Evolutionary conservation across 495 filamentous ascomycete genomes (phyloP), one percentile per base, ranked within the genome.

Genomic region (Acidiella bohemica): DNA sequence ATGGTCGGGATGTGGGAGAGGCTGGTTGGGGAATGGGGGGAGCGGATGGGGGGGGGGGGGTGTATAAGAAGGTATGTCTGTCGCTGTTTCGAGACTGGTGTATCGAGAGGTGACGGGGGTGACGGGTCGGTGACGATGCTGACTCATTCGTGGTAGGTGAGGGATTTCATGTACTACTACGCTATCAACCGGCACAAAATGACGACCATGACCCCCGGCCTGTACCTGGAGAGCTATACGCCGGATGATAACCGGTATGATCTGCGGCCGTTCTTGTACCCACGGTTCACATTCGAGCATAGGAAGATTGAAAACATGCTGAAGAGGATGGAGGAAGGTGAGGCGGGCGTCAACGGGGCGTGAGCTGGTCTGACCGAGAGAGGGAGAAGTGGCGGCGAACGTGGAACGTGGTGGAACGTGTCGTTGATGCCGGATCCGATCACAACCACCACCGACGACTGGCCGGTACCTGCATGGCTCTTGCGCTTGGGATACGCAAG

Each of bases 221-320:
- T 56, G 30, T 59, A 60, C 40, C 42, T 52, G 20, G 54, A 61
- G 37, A 39, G 28, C 3, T 64, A 64, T 50, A 65, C 59, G 14
- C 72, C 72, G 2, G 78, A 81, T 34, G 78, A 83, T 55, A 79
- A 83, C 50, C 57, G 78, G 25, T 80, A 73, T 42, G 81, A 86
- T 51, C 39, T 61, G 23, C 34, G 59, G 31, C 59, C 59, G 18
- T 62, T 62, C 32, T 34, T 59, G 39, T 59, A 60, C 40, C 59
- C 59, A 14, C 32, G 47, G 11, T 62, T 62, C 43, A 43, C 35
- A 25, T 58, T 53, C 37, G 53, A 52, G 44, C 54, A 54, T 39
- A 39, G 55, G 38, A 54, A 54, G 51, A 55, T 62, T 37, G 53
- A 50, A 46, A 44, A 41, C 24, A 30, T 42, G 46, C 19, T 40